Conservation (phyloP, 2,329 filamentous ascomycete genomes). For the Chrysosporium queenslandicum region DNA sequence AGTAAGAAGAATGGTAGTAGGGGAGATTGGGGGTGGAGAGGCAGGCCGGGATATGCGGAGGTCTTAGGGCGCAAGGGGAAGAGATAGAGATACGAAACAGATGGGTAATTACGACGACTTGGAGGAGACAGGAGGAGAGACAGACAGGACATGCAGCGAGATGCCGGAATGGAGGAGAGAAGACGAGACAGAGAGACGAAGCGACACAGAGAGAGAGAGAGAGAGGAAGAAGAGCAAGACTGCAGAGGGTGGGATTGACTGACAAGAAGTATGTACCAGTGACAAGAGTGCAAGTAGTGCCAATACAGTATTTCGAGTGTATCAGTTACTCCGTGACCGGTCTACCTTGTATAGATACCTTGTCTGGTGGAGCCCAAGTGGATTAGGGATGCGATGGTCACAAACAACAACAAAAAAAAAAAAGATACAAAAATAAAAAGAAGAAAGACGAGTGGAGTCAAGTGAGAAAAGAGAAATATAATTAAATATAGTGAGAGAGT, state of each 20-base stretch:
- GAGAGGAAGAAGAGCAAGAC: neutral
- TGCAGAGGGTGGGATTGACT: neutral
- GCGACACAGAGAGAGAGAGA: neutral
- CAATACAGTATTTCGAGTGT: slow-evolving; percentile 3
- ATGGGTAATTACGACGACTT: too few relatives aligned
- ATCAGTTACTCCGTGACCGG: slow-evolving; percentile 5
- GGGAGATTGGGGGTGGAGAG: neutral
- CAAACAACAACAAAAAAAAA: neutral
- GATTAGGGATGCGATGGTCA: neutral
- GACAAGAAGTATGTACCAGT: slow-evolving; percentile 7
- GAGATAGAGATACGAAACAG: neutral
- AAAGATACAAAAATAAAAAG: neutral
- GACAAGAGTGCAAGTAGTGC: slow-evolving; percentile 4
- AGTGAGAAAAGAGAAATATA: neutral
- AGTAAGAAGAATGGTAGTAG: neutral
- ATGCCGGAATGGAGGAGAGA: neutral
- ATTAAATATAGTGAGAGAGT: neutral
- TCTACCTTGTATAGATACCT: slow-evolving; percentile 6
- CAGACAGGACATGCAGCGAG: neutral
- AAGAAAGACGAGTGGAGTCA: neutral
- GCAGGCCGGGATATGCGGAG: neutral
- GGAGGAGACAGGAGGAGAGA: neutral
- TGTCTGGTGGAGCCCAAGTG: slow-evolving; percentile 3
- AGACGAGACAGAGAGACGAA: neutral
- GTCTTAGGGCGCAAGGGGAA: neutral